Percentiles rank a stretch among this genome's conserved stretches.
Evolutionary conservation across 78 protist genomes (phyloP).

Genomic region (Dictyostelium purpureum): DNA sequence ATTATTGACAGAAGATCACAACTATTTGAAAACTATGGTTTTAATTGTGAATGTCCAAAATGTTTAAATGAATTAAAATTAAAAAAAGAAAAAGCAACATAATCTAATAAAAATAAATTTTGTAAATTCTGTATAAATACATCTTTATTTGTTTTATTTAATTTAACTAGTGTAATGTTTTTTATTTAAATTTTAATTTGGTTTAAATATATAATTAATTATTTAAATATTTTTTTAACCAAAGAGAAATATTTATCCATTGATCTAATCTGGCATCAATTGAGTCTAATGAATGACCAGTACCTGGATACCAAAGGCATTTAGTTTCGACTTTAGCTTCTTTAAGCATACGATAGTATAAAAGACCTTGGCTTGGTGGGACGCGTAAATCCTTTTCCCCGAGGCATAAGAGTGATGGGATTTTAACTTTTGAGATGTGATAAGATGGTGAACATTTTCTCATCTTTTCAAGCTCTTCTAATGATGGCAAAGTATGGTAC

Average conservation of each 20-base stretch:
- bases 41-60: conserved; percentile 49
- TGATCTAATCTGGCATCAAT: conserved; percentile 65
- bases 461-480: conserved; percentile 36
- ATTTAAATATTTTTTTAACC: conserved; percentile 49
- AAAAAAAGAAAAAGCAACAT: conserved; percentile 20
- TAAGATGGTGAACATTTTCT: conserved; percentile 56
- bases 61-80: conserved; percentile 21
- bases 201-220: too few species aligned
- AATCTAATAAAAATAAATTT: neutral
- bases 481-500: conserved; percentile 27
- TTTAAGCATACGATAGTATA: conserved; percentile 10
- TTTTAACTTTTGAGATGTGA: neutral
- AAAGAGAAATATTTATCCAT: conserved; percentile 49
- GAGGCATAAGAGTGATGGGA: conserved; percentile 24
- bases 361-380: conserved; percentile 68
- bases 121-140: neutral
- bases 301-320: conserved; percentile 55
- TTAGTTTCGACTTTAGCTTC: conserved; percentile 42
- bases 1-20: conserved; percentile 27
- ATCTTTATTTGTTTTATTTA: neutral
- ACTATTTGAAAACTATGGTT: conserved; percentile 72
- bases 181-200: neutral
- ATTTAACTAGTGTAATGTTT: neutral
- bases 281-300: conserved; percentile 45
- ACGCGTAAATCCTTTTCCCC: conserved; percentile 45